Evolutionary conservation across 2,329 filamentous ascomycete species (phyloP), one percentile per base, ranked within the genome.

Genomic region (Rachicladosporium sp.): DNA sequence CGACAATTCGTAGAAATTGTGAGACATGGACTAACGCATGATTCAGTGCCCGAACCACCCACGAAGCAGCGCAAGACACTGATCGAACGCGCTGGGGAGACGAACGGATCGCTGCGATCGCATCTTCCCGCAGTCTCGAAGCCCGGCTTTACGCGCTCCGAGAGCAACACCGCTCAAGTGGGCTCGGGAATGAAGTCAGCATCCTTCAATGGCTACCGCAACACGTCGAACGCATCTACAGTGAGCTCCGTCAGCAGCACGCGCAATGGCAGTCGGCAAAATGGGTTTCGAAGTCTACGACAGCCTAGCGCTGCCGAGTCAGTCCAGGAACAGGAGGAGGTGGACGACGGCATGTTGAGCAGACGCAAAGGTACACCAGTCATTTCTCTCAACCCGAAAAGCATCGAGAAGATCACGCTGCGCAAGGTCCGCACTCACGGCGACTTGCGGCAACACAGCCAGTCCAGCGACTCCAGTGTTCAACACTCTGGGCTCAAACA

Each of bases 51-150:
- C 42, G 68, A 70, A 54, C 63, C 69, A 8, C 60, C 63, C n/a
- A 55, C 63, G 19, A 70, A 70, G 56, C 30, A 32, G 30, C 64
- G 68, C 36, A 70, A 68, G 51, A 70, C 69, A n/a, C 57, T 70
- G 9, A 60, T 56, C 38, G 67, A 72, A 43, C 58, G 61, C 40
- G 65, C 63, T 37, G 64, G 59, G 30, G 69, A 74, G 49, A 50
- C 60, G 43, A 69, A 63, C 27, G 46, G 43, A 19, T 38, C 41
- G 3, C 37, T 37, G 32, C 43, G 50, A 41, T 52, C 53, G 32
- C 49, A 54, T 31, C 45, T 54, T 9, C 47, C 52, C 12, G 15
- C 15, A 19, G 15, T 19, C 3, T 19, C 15, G 15, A 19, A 19
- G 15, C 15, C 15, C 15, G 5, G 15, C 15, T 19, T 19, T 19